phyloP scores from a whole-genome alignment of 2,329 filamentous ascomycete genomes.

The Sporothrix protearum region DNA sequence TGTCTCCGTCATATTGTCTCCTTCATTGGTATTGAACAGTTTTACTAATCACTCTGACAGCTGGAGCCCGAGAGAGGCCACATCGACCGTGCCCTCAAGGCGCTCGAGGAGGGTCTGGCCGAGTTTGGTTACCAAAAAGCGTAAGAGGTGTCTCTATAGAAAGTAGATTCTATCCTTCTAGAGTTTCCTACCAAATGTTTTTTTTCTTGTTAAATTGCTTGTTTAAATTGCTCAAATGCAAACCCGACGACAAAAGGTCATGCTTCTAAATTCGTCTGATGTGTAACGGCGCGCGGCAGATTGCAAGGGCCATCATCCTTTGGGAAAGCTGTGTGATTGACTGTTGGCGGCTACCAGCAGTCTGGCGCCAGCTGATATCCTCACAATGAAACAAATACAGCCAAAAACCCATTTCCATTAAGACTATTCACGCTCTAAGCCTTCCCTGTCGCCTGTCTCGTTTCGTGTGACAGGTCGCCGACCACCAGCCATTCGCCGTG shows the following conservation, averaged over 20 bases:
- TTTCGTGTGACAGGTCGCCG: slow-evolving; percentile 15
- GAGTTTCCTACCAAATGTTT: background rate
- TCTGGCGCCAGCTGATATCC: background rate
- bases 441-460: background rate
- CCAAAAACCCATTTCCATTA: background rate
- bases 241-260: background rate
- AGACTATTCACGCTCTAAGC: background rate
- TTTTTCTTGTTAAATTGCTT: too few relatives aligned
- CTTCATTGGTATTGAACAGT: background rate
- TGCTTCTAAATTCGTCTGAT: background rate
- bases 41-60: slow-evolving; percentile 34
- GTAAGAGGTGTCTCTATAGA: slow-evolving; percentile 29
- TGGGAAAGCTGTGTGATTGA: background rate
- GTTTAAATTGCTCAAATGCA: background rate
- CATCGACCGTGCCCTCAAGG: slow-evolving; percentile 77
- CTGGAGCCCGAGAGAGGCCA: slow-evolving; percentile 75
- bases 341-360: slow-evolving; percentile 10
- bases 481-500: background rate
- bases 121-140: slow-evolving; percentile 66
- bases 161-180: slow-evolving; percentile 11
- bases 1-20: background rate
- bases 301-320: background rate
- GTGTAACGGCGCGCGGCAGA: background rate
- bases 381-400: background rate
- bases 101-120: slow-evolving; percentile 67